Evolutionary conservation across 164 flowering plant species (phyloP).

Genomic region (Akebia trifoliata): DNA sequence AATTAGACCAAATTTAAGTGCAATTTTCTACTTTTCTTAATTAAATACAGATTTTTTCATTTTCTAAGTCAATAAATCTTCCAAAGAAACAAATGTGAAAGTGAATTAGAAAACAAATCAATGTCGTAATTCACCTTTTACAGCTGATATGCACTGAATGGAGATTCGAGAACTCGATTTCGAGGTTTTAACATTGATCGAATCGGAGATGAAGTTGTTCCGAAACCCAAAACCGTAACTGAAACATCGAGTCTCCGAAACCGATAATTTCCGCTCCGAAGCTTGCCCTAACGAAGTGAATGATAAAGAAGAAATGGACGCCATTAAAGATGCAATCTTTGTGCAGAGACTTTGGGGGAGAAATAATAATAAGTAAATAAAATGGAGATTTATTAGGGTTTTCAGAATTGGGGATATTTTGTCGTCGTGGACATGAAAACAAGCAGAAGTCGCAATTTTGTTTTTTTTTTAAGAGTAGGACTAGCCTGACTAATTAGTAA

Average conservation of each 20-base stretch:
- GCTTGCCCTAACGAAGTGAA: constrained; percentile 25
- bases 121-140: constrained; percentile 15
- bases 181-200: constrained; percentile 11
- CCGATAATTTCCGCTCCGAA: constrained; percentile 14
- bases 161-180: constrained; percentile 22
- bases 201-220: constrained; percentile 9
- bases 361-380: no score
- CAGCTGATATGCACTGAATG: constrained; percentile 32
- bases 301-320: constrained; percentile 29
- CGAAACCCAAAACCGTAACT: constrained; percentile 16
- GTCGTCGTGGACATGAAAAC: not conserved
- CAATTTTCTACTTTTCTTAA: no score
- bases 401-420: constrained; percentile 1
- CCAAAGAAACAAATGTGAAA: not conserved
- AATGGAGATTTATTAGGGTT: not conserved
- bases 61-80: no score
- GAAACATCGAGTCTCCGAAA: constrained; percentile 8
- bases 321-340: constrained; percentile 19
- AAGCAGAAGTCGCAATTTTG: no score
- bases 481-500: no score
- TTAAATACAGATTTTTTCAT: no score
- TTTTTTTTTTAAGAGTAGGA: no score
- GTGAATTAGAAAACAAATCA: not conserved
- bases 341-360: not conserved
- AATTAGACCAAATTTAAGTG: not conserved